phyloP scores from a whole-genome alignment of 371 early-diverging fungal species.

The Mortierella polycephala region DNA sequence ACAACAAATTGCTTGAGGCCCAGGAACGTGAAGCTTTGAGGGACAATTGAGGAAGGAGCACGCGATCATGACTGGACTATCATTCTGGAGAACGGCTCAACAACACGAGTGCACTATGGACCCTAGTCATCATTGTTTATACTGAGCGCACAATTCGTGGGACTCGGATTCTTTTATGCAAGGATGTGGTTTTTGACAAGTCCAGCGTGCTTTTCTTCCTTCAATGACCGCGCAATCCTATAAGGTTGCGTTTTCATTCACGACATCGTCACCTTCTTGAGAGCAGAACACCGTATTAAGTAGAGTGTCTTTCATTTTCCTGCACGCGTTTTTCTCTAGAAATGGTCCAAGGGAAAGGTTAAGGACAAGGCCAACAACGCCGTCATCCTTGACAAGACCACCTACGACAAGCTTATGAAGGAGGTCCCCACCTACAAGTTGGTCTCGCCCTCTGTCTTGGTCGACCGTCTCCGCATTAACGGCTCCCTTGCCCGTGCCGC shows the following conservation, averaged over 20 bases:
- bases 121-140: too few relatives aligned
- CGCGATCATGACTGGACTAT: background rate
- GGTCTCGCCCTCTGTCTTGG: constrained; percentile 96
- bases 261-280: too few relatives aligned
- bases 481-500: constrained; percentile 97
- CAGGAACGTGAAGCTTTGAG: background rate
- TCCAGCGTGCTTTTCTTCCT: too few relatives aligned
- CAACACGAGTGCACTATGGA: too few relatives aligned
- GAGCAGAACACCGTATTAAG: too few relatives aligned
- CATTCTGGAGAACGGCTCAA: background rate
- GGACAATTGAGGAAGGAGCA: background rate
- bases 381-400: constrained; percentile 67
- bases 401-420: constrained; percentile 78
- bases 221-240: too few relatives aligned
- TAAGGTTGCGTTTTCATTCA: too few relatives aligned
- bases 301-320: too few relatives aligned
- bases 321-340: constrained; percentile 25
- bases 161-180: too few relatives aligned
- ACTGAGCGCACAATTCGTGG: too few relatives aligned
- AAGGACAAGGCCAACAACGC: constrained; percentile 66
- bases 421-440: constrained; percentile 99
- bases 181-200: too few relatives aligned
- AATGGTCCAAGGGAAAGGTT: constrained; percentile 68
- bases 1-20: background rate
- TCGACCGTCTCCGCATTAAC: constrained; percentile 98